Evolutionary conservation across 805 yeast species (phyloP).

Genomic region (Metschnikowia kofuensis): DNA sequence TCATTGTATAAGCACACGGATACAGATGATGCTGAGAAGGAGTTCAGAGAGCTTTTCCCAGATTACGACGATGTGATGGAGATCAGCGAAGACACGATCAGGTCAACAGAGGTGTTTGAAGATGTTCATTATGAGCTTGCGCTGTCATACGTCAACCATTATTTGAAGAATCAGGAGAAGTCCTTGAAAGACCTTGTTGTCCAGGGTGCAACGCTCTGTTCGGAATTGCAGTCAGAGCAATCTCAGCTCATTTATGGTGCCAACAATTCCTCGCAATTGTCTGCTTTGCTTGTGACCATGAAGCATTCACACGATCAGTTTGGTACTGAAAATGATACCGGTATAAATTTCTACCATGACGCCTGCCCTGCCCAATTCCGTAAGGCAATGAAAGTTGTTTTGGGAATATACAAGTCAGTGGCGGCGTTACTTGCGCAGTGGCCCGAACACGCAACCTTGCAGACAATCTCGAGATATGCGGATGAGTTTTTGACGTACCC

Average conservation of each 20-base stretch:
- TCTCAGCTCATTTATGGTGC: conserved; percentile 12
- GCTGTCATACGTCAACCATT: conserved; percentile 44
- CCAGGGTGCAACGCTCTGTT: conserved; percentile 15
- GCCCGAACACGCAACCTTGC: conserved; percentile 95
- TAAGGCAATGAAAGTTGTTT: conserved; percentile 49
- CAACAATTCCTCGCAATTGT: conserved; percentile 22
- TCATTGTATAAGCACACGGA: conserved; percentile 66
- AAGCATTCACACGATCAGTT: conserved; percentile 19
- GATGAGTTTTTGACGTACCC: conserved; percentile 65
- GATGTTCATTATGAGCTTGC: conserved; percentile 50
- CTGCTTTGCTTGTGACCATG: conserved; percentile 21
- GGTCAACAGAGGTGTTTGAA: conserved; percentile 28
- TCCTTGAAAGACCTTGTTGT: conserved; percentile 9
- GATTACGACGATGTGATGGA: conserved; percentile 72
- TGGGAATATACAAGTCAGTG: conserved; percentile 33
- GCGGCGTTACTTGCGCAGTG: conserved; percentile 56
- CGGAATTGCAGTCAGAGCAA: conserved; percentile 10
- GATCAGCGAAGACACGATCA: conserved; percentile 6
- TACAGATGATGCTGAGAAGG: conserved; percentile 71
- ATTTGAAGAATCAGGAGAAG: conserved; percentile 20
- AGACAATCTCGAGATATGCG: conserved; percentile 60
- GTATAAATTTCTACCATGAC: conserved; percentile 60
- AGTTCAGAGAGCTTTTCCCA: conserved; percentile 78
- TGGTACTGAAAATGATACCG: conserved; percentile 11
- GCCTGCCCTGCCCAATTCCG: conserved; percentile 58